Conservation (phyloP, 495 filamentous ascomycete genomes). For the Podospora sp. region DNA sequence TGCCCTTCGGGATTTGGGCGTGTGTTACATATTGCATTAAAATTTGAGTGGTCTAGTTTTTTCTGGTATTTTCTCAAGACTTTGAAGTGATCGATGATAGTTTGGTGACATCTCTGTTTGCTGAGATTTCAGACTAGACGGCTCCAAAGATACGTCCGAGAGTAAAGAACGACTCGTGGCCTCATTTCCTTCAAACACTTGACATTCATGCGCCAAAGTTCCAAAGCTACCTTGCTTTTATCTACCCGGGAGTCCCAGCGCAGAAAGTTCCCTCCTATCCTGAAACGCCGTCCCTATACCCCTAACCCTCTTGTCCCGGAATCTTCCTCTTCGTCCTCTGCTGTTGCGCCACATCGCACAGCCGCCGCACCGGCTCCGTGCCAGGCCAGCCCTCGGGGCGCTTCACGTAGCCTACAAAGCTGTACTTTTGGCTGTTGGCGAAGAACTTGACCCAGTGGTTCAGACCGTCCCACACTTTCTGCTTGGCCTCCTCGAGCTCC, state of each 20-base stretch:
- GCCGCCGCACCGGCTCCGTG: constrained; percentile 41
- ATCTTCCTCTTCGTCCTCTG: constrained; percentile 44
- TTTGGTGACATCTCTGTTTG: background rate
- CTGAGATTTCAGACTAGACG: too few relatives aligned
- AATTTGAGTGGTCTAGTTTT: constrained; percentile 22
- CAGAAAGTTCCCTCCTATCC: constrained; percentile 3
- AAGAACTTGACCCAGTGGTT: constrained; percentile 78
- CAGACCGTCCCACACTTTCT: constrained; percentile 59
- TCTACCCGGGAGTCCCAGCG: background rate
- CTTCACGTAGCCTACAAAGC: constrained; percentile 68
- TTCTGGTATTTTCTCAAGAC: constrained; percentile 2
- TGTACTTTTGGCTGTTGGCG: constrained; percentile 71
- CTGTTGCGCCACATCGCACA: constrained; percentile 52
- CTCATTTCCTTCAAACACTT: constrained; percentile 16
- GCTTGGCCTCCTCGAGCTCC: constrained; percentile 54
- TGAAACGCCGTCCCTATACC: background rate
- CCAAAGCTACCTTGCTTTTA: background rate
- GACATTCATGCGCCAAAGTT: constrained; percentile 11
- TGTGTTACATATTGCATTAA: constrained; percentile 28
- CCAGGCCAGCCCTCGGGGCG: constrained; percentile 50
- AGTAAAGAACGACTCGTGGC: background rate
- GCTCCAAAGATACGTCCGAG: background rate
- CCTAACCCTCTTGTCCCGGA: constrained; percentile 29
- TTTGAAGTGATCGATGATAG: background rate
- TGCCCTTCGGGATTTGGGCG: constrained; percentile 17